Conservation (phyloP, 352 stramenopile species). For the Phytopythium vexans region DNA sequence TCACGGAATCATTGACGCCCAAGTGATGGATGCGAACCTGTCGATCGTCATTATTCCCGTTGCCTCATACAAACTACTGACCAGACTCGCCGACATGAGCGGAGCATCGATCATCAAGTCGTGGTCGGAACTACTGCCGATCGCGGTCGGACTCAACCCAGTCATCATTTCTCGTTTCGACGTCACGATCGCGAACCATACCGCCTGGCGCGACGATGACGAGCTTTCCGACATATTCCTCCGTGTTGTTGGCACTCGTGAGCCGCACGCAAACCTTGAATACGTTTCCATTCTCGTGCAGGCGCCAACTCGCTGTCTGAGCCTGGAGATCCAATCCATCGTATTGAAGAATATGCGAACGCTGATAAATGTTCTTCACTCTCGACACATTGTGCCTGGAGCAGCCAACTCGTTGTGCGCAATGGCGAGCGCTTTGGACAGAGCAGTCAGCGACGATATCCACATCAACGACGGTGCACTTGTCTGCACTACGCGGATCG, state of each 20-base stretch:
- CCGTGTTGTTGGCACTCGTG: not conserved
- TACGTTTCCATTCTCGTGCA: conserved; percentile 2
- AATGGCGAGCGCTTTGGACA: not conserved
- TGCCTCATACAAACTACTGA: not conserved
- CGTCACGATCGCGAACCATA: not conserved
- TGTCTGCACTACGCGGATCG: not conserved
- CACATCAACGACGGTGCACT: not conserved
- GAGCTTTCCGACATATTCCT: conserved; percentile 3
- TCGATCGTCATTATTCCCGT: not conserved
- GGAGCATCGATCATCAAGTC: not conserved
- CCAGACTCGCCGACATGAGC: not conserved
- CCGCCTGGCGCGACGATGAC: conserved; percentile 1
- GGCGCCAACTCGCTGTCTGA: conserved; percentile 1
- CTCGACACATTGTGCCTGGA: not conserved
- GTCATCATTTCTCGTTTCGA: not conserved
- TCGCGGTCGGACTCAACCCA: not conserved
- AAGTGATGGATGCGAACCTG: not conserved
- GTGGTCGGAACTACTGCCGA: conserved; percentile 1
- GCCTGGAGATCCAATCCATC: not conserved
- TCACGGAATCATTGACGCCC: not conserved
- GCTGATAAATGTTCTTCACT: not conserved
- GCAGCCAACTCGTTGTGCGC: conserved; percentile 3
- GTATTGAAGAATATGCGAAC: not conserved
- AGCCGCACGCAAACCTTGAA: not conserved
- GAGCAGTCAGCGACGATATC: not conserved